Conservation (phyloP, 176 grass and related monocot genomes). For the Eremochloa ophiuroides region DNA sequence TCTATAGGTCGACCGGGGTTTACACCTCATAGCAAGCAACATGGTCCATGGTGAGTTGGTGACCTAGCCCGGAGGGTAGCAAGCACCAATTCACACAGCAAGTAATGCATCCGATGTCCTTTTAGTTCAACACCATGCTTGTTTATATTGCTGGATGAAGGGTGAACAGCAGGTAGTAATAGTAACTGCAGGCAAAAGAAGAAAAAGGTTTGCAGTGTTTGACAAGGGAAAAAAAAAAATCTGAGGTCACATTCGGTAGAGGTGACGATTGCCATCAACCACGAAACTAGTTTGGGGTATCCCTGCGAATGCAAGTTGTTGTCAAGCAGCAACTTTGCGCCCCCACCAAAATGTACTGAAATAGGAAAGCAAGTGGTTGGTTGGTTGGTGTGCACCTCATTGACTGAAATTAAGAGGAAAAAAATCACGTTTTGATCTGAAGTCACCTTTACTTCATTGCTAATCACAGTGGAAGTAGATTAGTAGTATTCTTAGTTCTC, state of each 20-base stretch:
- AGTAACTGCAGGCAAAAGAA: not conserved
- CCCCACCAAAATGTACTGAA: not conserved
- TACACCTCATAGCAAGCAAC: not conserved
- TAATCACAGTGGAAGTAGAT: not conserved
- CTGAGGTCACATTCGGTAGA: not conserved
- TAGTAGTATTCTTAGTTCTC: not conserved
- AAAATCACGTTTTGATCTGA: not conserved
- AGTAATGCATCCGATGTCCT: not conserved
- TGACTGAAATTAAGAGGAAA: not conserved
- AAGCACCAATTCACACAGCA: not conserved
- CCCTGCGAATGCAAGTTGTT: conserved; percentile 2
- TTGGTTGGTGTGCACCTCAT: not conserved
- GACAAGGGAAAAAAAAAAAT: not conserved
- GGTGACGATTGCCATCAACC: conserved; percentile 16
- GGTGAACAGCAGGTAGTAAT: not conserved
- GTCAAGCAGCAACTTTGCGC: conserved; percentile 25
- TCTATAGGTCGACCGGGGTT: not conserved
- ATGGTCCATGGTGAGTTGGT: not conserved
- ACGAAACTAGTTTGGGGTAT: not conserved
- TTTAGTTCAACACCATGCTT: not conserved
- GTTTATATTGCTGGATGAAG: not conserved
- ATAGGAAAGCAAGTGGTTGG: not conserved
- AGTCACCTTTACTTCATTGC: not conserved
- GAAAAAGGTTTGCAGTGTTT: not conserved
- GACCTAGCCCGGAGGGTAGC: not conserved